Evolutionary conservation across 192 early-diverging fungal species (phyloP).

Genomic region (Radiomyces spectabilis): DNA sequence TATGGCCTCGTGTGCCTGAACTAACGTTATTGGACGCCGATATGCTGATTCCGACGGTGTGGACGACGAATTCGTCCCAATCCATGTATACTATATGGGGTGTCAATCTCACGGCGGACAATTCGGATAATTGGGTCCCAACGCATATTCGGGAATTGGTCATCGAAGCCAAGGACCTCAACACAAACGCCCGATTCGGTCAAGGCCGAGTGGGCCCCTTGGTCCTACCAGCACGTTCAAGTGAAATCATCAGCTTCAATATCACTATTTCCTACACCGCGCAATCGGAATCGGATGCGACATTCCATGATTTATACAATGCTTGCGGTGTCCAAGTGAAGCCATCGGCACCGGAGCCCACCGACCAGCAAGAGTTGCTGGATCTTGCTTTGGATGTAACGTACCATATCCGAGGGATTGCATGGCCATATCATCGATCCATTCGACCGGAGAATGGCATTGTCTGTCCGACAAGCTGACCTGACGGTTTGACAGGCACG

Average conservation of each 20-base stretch:
- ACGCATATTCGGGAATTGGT: not conserved
- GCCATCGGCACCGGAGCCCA: not conserved
- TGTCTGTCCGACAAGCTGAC: too few species aligned
- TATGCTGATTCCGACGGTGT: not conserved
- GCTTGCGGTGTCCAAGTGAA: not conserved
- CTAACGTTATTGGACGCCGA: not conserved
- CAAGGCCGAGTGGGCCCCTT: not conserved
- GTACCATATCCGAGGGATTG: not conserved
- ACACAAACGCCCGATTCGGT: not conserved
- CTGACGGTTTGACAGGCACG: too few species aligned
- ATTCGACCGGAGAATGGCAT: not conserved
- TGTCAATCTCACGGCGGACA: not conserved
- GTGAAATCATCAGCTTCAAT: not conserved
- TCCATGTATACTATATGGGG: not conserved
- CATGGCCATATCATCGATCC: not conserved
- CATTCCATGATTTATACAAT: constrained; percentile 1
- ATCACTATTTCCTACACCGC: not conserved
- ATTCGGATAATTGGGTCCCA: not conserved
- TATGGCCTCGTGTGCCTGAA: not conserved
- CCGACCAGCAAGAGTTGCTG: not conserved
- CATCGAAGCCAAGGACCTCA: not conserved
- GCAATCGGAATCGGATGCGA: not conserved
- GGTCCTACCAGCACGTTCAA: not conserved
- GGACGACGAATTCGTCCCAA: not conserved
- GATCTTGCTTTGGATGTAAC: not conserved